Evolutionary conservation across 768 basidiomycete genomes (phyloP), one percentile per base, ranked within the genome.

Genomic region (Porpolomopsis calyptriformis): DNA sequence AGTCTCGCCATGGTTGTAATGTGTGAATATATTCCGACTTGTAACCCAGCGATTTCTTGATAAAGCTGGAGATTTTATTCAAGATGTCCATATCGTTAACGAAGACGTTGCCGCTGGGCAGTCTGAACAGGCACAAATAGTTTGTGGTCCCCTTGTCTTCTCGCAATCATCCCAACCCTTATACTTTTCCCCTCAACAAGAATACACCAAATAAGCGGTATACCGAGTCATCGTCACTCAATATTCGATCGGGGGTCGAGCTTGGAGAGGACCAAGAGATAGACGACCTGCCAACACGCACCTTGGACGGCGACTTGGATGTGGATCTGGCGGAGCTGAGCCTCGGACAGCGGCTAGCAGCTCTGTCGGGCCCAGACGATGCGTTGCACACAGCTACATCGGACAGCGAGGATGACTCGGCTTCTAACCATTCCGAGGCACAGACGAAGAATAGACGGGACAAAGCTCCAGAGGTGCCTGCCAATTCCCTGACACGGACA

Each of bases 241-340:
- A 76, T 7, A 70, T 88, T 40, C 72, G 72, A 37, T 78, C 80
- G n/a, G 87, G 85, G 5, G 59, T 69, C 22, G 77, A 80, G 48
- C 62, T 80, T 5, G 78, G 76, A n/a, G 74, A 80, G 46, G 77
- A 78, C 47, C 72, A 70, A 46, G 58, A 61, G n/a, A 63, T 65
- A 52, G 76, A 80, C 52, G 78, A 78, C 46, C 63, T 71, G 3
- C 64, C 66, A 12, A 57, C 64, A 25, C 68, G 64, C 25, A 69
- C 76, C 49, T 58, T 78, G 3, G 83, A 87, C 20, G 85, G 87
- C 23, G 64, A 77, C 27, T 72, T 91, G 8, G 85, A 90, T 52
- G 80, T 82, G 8, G 79, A 94, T 59, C 71, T 92, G 41, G 91
- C 91, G 2, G 93, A 98, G 62, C 74, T 93, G 11, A 89, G 86